Percentiles rank a stretch among this genome's conserved stretches.
These are phyloP conservation scores for Monilinia vaccinii-corymbosi DNA, from an alignment of 2,329 filamentous ascomycete species.

Conservation along the genomic window DNA sequence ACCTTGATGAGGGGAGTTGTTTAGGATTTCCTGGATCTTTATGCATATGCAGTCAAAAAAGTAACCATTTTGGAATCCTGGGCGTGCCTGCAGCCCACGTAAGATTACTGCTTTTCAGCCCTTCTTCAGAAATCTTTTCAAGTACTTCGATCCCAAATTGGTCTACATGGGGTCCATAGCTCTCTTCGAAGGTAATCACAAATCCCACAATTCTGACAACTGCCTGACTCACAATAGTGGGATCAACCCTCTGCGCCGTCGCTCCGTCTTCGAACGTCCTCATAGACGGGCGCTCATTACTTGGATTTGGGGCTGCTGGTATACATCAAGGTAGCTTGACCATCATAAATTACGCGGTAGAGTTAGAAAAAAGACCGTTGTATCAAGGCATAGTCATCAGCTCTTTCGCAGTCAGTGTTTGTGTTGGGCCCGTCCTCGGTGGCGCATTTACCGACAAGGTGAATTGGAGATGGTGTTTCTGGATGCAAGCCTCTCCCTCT, in stretches of 20 bases:
- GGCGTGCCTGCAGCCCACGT: too few relatives aligned
- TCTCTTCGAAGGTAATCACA: conserved; percentile 9
- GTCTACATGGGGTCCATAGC: conserved; percentile 6
- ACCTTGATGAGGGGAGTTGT: background rate
- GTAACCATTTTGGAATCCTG: too few relatives aligned
- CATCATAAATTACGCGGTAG: conserved; percentile 38
- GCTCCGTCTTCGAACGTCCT: conserved; percentile 35
- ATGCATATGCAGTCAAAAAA: too few relatives aligned
- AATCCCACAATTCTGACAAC: too few relatives aligned
- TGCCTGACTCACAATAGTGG: conserved; percentile 22
- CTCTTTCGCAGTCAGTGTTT: background rate
- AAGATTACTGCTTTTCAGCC: conserved; percentile 18
- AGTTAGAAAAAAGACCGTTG: background rate
- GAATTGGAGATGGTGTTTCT: conserved; percentile 29
- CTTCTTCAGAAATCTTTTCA: conserved; percentile 15
- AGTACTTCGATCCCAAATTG: conserved; percentile 15
- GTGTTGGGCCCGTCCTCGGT: conserved; percentile 48
- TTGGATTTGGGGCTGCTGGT: conserved; percentile 40
- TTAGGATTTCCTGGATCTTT: conserved; percentile 3
- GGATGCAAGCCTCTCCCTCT: conserved; percentile 25
- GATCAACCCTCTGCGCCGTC: conserved; percentile 38
- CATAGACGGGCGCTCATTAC: conserved; percentile 39
- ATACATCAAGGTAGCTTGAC: conserved; percentile 41
- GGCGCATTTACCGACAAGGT: conserved; percentile 48
- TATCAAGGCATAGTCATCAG: conserved; percentile 10